Percentiles rank a stretch among this genome's conserved stretches.
Conservation (phyloP, 768 basidiomycete genomes). For the Neoboletus brunneissimus region DNA sequence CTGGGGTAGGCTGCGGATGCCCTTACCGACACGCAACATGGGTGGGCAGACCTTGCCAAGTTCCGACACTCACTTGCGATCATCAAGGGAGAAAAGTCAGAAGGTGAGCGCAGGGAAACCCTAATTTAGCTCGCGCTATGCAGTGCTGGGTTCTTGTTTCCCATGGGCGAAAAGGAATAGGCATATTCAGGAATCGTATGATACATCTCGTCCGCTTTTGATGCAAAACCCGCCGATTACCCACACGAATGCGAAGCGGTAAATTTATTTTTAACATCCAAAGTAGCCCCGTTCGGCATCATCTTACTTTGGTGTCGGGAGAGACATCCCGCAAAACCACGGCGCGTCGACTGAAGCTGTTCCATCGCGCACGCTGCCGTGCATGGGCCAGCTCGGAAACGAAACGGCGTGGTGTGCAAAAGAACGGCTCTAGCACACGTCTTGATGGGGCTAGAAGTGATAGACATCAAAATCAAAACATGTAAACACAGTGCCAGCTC, state of each 20-base stretch:
- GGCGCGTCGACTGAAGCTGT: not conserved
- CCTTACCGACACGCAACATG: not conserved
- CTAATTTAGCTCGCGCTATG: constrained; percentile 4
- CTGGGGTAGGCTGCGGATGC: not conserved
- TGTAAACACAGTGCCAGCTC: not conserved
- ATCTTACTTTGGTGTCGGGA: not conserved
- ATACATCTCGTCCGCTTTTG: not conserved
- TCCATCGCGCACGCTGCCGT: not conserved
- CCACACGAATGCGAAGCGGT: not conserved
- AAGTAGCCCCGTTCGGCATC: not conserved
- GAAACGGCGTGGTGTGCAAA: not conserved
- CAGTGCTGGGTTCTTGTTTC: not conserved
- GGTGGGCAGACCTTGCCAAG: not conserved
- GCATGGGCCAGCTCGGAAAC: not conserved
- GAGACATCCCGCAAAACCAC: not conserved
- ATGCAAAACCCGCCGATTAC: not conserved
- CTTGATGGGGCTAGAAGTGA: constrained; percentile 3
- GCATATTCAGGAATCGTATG: not conserved
- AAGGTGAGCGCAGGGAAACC: not conserved
- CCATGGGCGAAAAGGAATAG: not conserved
- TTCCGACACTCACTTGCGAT: constrained; percentile 2
- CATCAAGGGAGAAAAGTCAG: constrained; percentile 15
- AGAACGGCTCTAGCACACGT: not conserved
- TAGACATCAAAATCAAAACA: not conserved
- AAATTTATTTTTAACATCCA: not conserved